Conservation (phyloP, 768 basidiomycete species). For the Kwoniella bestiolae region DNA sequence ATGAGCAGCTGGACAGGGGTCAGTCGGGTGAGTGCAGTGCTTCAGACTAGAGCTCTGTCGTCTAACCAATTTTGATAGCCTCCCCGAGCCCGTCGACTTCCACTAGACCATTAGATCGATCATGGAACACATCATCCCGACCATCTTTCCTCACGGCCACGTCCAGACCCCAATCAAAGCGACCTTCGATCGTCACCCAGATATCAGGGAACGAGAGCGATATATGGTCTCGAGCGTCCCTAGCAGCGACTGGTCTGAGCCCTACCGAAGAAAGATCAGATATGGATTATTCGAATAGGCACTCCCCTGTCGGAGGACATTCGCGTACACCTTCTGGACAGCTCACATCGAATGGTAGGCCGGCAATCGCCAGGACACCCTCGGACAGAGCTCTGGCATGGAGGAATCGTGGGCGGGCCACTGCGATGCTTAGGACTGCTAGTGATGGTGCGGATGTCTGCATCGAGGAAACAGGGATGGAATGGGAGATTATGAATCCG, state of each 20-base stretch:
- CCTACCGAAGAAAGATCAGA: conserved; percentile 19
- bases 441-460: conserved; percentile 52
- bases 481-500: conserved; percentile 48
- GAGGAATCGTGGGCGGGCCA: conserved; percentile 29
- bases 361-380: not conserved
- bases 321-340: conserved; percentile 6
- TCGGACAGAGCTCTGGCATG: conserved; percentile 37
- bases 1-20: conserved; percentile 28
- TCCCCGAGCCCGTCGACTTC: conserved; percentile 33
- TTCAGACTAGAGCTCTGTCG: too few relatives aligned
- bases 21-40: conserved; percentile 27
- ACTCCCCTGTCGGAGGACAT: conserved; percentile 1
- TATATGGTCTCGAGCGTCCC: conserved; percentile 11
- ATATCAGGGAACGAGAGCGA: conserved; percentile 39
- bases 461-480: conserved; percentile 41
- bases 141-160: conserved; percentile 29
- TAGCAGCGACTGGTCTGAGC: conserved; percentile 8
- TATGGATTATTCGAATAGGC: not conserved
- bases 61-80: conserved; percentile 12
- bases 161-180: conserved; percentile 26
- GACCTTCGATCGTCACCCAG: conserved; percentile 41
- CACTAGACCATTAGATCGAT: conserved; percentile 15
- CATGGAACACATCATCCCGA: conserved; percentile 16
- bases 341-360: conserved; percentile 4
- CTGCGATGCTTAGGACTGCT: conserved; percentile 38